These are phyloP conservation scores for Hanseniaspora hatyaiensis DNA, from an alignment of 805 yeast genomes.

Conservation along the genomic window DNA sequence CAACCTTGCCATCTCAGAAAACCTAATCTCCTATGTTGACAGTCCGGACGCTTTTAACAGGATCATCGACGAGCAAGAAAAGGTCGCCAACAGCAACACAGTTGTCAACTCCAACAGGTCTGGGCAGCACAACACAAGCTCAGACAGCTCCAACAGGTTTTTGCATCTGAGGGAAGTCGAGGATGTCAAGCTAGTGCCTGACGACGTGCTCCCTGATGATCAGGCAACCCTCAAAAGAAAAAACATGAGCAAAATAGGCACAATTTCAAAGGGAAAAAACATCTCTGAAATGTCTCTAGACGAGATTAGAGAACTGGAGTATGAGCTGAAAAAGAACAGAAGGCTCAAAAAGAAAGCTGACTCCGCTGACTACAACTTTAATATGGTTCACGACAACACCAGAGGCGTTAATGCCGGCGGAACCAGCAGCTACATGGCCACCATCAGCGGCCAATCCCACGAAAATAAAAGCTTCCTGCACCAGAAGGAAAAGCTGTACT, in stretches of 20 bases:
- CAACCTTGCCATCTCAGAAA: not conserved
- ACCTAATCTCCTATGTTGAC: not conserved
- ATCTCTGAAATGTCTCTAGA: conserved; percentile 28
- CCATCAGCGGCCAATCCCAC: conserved; percentile 13
- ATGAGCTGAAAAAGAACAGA: conserved; percentile 23
- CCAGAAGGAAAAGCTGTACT: conserved; percentile 21
- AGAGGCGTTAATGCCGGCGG: conserved; percentile 16
- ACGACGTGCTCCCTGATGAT: not conserved
- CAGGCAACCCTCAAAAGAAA: conserved; percentile 8
- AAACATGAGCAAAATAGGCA: conserved; percentile 9
- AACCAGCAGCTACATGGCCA: not conserved
- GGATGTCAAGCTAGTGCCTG: conserved; percentile 19
- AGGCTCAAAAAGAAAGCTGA: conserved; percentile 22
- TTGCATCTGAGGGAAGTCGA: conserved; percentile 29
- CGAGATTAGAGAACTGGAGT: conserved; percentile 26
- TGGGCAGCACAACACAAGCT: not conserved
- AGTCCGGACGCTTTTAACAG: not conserved
- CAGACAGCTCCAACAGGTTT: too few relatives aligned
- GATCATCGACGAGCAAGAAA: conserved; percentile 7
- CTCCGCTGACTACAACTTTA: conserved; percentile 26
- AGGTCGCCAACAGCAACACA: conserved; percentile 1
- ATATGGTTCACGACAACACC: conserved; percentile 20
- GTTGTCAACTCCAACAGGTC: not conserved
- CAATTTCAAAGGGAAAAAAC: conserved; percentile 21
- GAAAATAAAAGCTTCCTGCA: not conserved